These are phyloP conservation scores for Aspergillus campestris DNA, from an alignment of 495 filamentous ascomycete genomes.

Conservation along the genomic window DNA sequence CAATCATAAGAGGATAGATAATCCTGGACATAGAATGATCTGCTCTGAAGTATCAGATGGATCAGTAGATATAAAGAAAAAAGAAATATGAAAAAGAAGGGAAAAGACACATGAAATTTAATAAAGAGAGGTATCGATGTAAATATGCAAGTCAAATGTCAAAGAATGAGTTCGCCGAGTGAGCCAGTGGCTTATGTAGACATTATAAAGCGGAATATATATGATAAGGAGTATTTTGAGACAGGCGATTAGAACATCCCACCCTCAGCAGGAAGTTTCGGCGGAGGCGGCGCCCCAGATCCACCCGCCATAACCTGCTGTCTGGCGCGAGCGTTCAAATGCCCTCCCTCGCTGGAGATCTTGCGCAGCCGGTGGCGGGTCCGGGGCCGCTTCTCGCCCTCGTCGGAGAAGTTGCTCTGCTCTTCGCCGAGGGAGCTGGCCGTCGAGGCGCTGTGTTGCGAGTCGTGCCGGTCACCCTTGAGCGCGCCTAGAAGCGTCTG, in stretches of 20 bases:
- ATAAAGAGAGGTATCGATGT: constrained; percentile 3
- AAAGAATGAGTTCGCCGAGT: no score
- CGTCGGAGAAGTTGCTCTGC: constrained; percentile 40
- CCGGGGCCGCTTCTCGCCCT: constrained; percentile 40
- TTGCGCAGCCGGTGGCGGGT: constrained; percentile 47
- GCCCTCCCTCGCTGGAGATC: constrained; percentile 38
- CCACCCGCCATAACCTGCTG: constrained; percentile 29
- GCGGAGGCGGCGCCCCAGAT: constrained; percentile 29
- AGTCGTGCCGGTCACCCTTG: constrained; percentile 30
- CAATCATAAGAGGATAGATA: constrained; percentile 15
- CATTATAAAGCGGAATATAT: not conserved
- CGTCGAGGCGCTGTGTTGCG: constrained; percentile 15
- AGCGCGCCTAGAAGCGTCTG: constrained; percentile 46
- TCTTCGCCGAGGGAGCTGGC: constrained; percentile 31
- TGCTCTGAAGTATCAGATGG: constrained; percentile 3
- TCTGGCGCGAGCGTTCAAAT: constrained; percentile 30
- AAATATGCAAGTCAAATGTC: constrained; percentile 1
- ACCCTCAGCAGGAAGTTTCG: constrained; percentile 31
- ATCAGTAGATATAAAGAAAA: not conserved
- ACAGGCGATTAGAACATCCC: constrained; percentile 33
- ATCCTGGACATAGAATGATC: constrained; percentile 25
- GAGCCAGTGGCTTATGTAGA: constrained; percentile 4
- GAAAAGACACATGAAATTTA: constrained; percentile 13
- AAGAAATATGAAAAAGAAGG: constrained; percentile 10
- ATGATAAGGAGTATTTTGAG: not conserved